Evolutionary conservation across 768 basidiomycete species (phyloP).

Genomic region (Mycena amicta): DNA sequence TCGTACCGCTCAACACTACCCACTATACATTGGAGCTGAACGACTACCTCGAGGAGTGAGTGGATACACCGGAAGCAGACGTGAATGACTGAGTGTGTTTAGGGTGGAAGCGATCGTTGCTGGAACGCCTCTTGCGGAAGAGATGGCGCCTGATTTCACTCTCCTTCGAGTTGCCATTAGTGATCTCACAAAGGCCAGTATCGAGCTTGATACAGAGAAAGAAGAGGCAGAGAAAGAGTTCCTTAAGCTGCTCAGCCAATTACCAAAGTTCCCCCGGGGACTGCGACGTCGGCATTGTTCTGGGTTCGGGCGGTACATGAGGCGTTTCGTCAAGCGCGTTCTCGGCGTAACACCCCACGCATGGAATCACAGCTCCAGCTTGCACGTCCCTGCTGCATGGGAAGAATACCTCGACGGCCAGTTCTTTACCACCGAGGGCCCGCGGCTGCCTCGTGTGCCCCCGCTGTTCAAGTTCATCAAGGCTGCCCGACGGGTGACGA

Average conservation of each 20-base stretch:
- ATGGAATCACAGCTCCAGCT: conserved; percentile 20
- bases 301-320: conserved; percentile 26
- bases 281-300: conserved; percentile 23
- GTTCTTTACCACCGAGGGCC: conserved; percentile 5
- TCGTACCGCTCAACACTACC: conserved; percentile 77
- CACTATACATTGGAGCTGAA: conserved; percentile 72
- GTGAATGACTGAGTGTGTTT: conserved; percentile 21
- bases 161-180: conserved; percentile 49
- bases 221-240: conserved; percentile 54
- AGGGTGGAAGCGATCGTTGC: conserved; percentile 26
- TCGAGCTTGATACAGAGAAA: conserved; percentile 62
- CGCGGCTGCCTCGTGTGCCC: conserved; percentile 15
- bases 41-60: conserved; percentile 62
- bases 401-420: conserved; percentile 34
- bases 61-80: conserved; percentile 31
- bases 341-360: conserved; percentile 41
- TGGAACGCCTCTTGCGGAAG: conserved; percentile 19
- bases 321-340: conserved; percentile 39
- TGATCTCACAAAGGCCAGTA: conserved; percentile 52
- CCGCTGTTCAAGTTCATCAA: conserved; percentile 51
- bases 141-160: conserved; percentile 39
- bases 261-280: conserved; percentile 32
- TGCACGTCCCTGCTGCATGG: conserved; percentile 31
- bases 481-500: conserved; percentile 61
- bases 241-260: conserved; percentile 44